Base-by-base conservation (phyloP, 108 stramenopile genomes). In the Cyclotella distinguenda region DNA sequence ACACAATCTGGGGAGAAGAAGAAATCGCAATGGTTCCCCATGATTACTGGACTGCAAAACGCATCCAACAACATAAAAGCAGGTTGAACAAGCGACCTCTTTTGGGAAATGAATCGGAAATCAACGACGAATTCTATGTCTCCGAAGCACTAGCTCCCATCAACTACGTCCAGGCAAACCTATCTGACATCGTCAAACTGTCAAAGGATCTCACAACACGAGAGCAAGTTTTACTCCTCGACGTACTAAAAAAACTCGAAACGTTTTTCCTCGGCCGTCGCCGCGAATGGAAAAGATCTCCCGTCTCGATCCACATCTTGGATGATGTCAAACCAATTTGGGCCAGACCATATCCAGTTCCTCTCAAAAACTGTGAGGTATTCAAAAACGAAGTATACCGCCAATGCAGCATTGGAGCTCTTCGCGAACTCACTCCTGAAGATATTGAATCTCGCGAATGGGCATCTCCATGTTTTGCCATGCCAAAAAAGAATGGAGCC, bases 1-100 rank as follows among this genome's bases (percentile, higher is more conserved):
- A 65, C 19, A 52, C 28, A 28, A 52, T 65, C 40, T 49, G 64
- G 64, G 51, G 64, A 13, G 51, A 53, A 36, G 11, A 25, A 15
- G 36, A 36, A 27, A 13, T 42, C 4, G 3, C 22, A 0, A 65
- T 53, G 64, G 64, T 52, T 0, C 50, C 50, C 1, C 23, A 0
- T 0, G 51, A 51, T 4, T 40, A 65, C 13, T 65, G 64, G 64
- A 52, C 64, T 6, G 13, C 27, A 0, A 0, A 46, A 15, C 1
- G 32, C 2, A 63, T 49, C 6, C 28, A 35, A 3, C 45, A 63
- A 30, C 32, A 35, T 6, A 13, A 15, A 48, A 18, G 3, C 28
- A 22, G 39, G 23, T 10, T 21, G 2, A 9, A 26, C 9, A 59
- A 40, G 28, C 25, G 10, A 42, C 25, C 26, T n/a, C 18, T 9